Evolutionary conservation across 345 rosid species (phyloP).

Genomic region (thale cress (Arabidopsis thaliana)): DNA sequence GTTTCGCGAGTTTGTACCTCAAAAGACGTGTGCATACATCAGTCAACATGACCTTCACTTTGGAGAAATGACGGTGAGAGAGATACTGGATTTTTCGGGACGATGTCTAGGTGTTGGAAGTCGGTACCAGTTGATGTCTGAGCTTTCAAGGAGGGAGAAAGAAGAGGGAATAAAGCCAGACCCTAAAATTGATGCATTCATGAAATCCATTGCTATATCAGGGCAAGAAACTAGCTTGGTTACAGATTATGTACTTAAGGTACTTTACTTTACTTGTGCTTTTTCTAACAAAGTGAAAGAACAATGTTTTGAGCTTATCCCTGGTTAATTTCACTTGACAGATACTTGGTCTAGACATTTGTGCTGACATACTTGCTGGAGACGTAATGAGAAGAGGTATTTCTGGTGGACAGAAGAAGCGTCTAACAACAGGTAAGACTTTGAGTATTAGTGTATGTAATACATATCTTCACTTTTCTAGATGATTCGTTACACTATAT

Average conservation of each 20-base stretch:
- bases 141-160: slow-evolving; percentile 78
- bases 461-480: background rate
- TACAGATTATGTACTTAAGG: slow-evolving; percentile 83
- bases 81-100: slow-evolving; percentile 81
- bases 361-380: slow-evolving; percentile 78
- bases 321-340: slow-evolving; percentile 36
- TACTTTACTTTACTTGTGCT: slow-evolving; percentile 9
- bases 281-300: background rate
- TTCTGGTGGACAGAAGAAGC: slow-evolving; percentile 84
- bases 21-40: slow-evolving; percentile 77
- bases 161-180: slow-evolving; percentile 68
- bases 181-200: slow-evolving; percentile 79
- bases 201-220: slow-evolving; percentile 67
- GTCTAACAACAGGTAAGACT: slow-evolving; percentile 74
- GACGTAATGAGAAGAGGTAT: slow-evolving; percentile 81
- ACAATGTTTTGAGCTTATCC: background rate
- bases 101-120: slow-evolving; percentile 78
- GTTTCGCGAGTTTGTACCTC: slow-evolving; percentile 71
- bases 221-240: slow-evolving; percentile 73
- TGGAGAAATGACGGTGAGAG: slow-evolving; percentile 86
- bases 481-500: slow-evolving; percentile 1
- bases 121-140: slow-evolving; percentile 64
- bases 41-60: slow-evolving; percentile 84
- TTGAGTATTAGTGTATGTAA: background rate
- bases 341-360: slow-evolving; percentile 77